Evolutionary conservation across 306 rosid genomes (phyloP).

Genomic region (Corylus heterophylla): DNA sequence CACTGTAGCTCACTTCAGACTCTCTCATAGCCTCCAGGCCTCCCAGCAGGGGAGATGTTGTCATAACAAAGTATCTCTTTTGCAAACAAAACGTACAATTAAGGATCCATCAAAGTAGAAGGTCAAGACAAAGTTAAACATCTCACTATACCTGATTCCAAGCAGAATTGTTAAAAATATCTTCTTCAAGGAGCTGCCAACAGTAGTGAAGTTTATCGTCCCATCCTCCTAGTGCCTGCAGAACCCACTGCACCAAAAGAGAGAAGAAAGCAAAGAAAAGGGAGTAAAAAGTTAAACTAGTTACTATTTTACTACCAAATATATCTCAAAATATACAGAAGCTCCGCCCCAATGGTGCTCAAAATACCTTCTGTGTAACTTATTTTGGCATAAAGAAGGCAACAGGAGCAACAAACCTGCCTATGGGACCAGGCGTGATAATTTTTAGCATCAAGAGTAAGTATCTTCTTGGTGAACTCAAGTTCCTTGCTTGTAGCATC

Average conservation of each 20-base stretch:
- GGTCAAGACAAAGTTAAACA: not conserved
- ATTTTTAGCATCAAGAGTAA: slow-evolving; percentile 77
- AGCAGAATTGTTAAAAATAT: slow-evolving; percentile 87
- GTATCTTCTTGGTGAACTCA: slow-evolving; percentile 71
- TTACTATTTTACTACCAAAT: slow-evolving; percentile 6
- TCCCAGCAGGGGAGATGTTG: slow-evolving; percentile 76
- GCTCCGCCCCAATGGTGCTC: too few species aligned
- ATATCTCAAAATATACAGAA: not conserved
- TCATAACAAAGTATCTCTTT: slow-evolving; percentile 83
- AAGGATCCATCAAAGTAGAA: too few species aligned
- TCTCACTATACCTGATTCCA: slow-evolving; percentile 80
- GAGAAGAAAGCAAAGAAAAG: slow-evolving; percentile 8
- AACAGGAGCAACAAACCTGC: slow-evolving; percentile 55
- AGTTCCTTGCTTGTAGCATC: slow-evolving; percentile 61
- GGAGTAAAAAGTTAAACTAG: not conserved
- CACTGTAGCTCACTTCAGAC: slow-evolving; percentile 73
- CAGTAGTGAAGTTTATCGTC: slow-evolving; percentile 81
- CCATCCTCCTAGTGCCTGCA: slow-evolving; percentile 87
- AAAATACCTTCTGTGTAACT: not conserved
- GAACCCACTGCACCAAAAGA: slow-evolving; percentile 70
- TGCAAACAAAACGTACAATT: slow-evolving; percentile 8
- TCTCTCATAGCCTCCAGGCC: slow-evolving; percentile 72
- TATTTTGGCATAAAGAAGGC: slow-evolving; percentile 6
- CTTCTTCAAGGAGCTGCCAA: slow-evolving; percentile 67
- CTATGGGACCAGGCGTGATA: slow-evolving; percentile 98